phyloP scores from a whole-genome alignment of 306 rosid species.

The Medicago lupulina region DNA sequence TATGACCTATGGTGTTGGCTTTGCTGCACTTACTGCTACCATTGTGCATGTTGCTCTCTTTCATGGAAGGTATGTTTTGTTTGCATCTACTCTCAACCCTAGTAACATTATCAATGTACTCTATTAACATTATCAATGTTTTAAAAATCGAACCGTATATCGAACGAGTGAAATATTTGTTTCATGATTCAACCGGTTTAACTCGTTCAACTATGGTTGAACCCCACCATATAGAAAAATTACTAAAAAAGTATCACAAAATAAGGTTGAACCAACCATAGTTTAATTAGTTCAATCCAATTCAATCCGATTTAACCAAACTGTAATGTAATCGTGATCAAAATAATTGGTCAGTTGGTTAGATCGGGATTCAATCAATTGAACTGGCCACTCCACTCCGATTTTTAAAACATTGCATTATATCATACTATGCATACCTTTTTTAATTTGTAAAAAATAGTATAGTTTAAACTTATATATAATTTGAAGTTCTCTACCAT shows the following conservation, averaged over 20 bases:
- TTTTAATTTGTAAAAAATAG: no score
- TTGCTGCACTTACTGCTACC: conserved; percentile 88
- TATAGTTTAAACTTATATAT: no score
- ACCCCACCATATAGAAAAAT: no score
- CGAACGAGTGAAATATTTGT: background rate
- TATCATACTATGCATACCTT: no score
- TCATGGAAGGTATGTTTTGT: conserved; percentile 70
- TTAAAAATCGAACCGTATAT: no score
- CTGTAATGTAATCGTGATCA: background rate
- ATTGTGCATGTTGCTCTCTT: conserved; percentile 84
- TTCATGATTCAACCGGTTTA: background rate
- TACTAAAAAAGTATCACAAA: no score
- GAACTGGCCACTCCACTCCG: background rate
- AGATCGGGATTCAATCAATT: background rate
- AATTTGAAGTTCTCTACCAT: background rate
- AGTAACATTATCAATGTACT: no score
- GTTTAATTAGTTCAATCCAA: background rate
- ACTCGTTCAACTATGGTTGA: background rate
- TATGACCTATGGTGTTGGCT: conserved; percentile 81
- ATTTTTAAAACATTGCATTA: no score
- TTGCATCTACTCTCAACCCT: background rate
- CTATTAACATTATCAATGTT: no score
- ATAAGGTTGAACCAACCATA: no score
- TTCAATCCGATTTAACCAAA: background rate
- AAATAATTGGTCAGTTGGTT: background rate